Evolutionary conservation across 1,284 basidiomycete genomes (phyloP).

Genomic region (Hypsizygus ulmarius): DNA sequence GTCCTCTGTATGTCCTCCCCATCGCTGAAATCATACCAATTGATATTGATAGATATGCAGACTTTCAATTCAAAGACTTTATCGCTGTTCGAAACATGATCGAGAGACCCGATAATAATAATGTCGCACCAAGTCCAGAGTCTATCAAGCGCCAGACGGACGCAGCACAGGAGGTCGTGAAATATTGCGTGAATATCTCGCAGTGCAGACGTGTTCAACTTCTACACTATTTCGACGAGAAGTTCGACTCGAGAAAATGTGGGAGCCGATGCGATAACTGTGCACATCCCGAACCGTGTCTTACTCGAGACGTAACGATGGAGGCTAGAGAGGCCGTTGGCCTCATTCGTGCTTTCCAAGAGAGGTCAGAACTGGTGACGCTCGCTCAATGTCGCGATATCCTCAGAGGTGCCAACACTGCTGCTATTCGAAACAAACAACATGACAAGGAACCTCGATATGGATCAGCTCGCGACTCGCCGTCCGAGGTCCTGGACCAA

Average conservation of each 20-base stretch:
- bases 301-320: constrained; percentile 51
- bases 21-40: background rate
- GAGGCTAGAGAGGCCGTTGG: constrained; percentile 48
- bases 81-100: constrained; percentile 38
- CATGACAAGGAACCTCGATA: constrained; percentile 48
- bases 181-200: constrained; percentile 79
- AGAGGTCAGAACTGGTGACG: constrained; percentile 40
- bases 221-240: constrained; percentile 71
- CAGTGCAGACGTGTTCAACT: constrained; percentile 89
- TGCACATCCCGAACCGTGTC: constrained; percentile 39
- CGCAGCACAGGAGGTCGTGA: constrained; percentile 45
- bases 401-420: constrained; percentile 59
- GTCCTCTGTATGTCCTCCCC: constrained; percentile 38
- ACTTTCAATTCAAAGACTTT: constrained; percentile 39
- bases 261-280: constrained; percentile 76
- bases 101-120: constrained; percentile 31
- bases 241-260: constrained; percentile 59
- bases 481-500: constrained; percentile 55
- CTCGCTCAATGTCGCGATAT: constrained; percentile 50
- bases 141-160: constrained; percentile 37
- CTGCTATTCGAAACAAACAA: constrained; percentile 47
- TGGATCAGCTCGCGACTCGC: constrained; percentile 53
- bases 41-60: constrained; percentile 23
- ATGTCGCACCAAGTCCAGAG: constrained; percentile 26
- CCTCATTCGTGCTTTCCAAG: constrained; percentile 50